Evolutionary conservation across 2,329 filamentous ascomycete species (phyloP).

Genomic region (Dothiorella sarmentorum): DNA sequence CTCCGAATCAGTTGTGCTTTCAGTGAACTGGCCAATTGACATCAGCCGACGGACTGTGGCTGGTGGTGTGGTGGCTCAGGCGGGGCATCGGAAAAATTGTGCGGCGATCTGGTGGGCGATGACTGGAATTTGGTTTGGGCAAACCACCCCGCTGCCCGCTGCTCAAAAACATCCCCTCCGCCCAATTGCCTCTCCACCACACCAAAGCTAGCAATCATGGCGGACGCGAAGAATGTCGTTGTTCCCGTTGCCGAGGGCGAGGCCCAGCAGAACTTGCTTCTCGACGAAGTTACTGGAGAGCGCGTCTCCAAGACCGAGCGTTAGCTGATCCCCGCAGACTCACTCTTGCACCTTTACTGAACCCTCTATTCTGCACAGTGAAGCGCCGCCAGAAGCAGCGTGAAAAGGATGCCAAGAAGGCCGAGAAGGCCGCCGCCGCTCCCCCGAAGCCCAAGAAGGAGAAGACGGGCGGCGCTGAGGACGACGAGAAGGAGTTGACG

Average conservation of each 20-base stretch:
- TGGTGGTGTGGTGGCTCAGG: slow-evolving; percentile 1
- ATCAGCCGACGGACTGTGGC: neutral
- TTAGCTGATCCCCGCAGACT: slow-evolving; percentile 19
- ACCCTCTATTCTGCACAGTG: slow-evolving; percentile 53
- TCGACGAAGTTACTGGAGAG: slow-evolving; percentile 93
- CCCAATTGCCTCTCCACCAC: slow-evolving; percentile 13
- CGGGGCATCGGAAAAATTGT: slow-evolving; percentile 20
- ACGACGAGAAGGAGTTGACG: slow-evolving; percentile 69
- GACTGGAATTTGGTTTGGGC: slow-evolving; percentile 16
- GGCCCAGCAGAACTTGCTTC: slow-evolving; percentile 61
- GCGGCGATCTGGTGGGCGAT: neutral
- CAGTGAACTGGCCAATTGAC: no score
- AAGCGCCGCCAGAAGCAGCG: slow-evolving; percentile 96
- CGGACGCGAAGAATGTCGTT: slow-evolving; percentile 59
- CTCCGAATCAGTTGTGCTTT: no score
- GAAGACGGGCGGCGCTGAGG: slow-evolving; percentile 64
- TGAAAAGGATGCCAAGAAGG: slow-evolving; percentile 83
- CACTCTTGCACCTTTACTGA: slow-evolving; percentile 24
- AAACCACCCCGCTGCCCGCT: slow-evolving; percentile 3
- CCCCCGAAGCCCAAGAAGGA: slow-evolving; percentile 57
- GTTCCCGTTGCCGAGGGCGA: slow-evolving; percentile 55
- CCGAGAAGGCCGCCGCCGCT: slow-evolving; percentile 71
- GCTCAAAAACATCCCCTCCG: slow-evolving; percentile 7
- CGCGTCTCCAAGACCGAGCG: slow-evolving; percentile 54
- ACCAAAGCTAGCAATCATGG: slow-evolving; percentile 20